Percentiles rank a stretch among this genome's conserved stretches.
These are phyloP conservation scores for Didymosphaeria variabile DNA, from an alignment of 2,329 filamentous ascomycete species.

Conservation along the genomic window DNA sequence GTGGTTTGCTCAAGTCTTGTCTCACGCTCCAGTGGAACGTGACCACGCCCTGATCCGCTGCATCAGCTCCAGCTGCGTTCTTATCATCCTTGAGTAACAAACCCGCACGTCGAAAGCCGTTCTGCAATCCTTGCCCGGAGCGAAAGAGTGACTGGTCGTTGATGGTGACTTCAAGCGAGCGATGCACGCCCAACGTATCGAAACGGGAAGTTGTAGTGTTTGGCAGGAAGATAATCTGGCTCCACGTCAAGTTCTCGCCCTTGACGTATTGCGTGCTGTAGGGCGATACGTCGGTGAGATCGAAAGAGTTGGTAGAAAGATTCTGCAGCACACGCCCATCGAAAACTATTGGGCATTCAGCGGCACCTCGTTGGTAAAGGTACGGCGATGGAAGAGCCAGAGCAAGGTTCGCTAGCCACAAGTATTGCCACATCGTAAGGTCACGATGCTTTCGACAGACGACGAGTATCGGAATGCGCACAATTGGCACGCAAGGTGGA, in stretches of 20 bases:
- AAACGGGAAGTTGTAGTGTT: slow-evolving; percentile 28
- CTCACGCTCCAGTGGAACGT: slow-evolving; percentile 40
- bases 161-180: slow-evolving; percentile 37
- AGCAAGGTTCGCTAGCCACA: neutral
- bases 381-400: neutral
- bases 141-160: slow-evolving; percentile 34
- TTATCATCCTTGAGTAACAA: slow-evolving; percentile 32
- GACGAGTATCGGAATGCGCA: neutral
- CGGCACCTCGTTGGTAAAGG: neutral
- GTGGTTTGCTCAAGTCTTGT: slow-evolving; percentile 24
- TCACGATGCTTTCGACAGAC: neutral
- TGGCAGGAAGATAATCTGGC: slow-evolving; percentile 32
- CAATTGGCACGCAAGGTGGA: neutral
- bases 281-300: slow-evolving; percentile 25
- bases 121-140: slow-evolving; percentile 26
- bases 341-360: slow-evolving; percentile 41
- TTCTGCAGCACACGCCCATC: slow-evolving; percentile 37
- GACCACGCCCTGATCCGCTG: slow-evolving; percentile 30
- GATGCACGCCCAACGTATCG: slow-evolving; percentile 21
- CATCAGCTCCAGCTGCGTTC: slow-evolving; percentile 31
- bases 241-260: slow-evolving; percentile 39
- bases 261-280: slow-evolving; percentile 35
- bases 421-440: neutral
- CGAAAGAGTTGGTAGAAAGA: slow-evolving; percentile 30
- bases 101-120: slow-evolving; percentile 37